Evolutionary conservation across 2,329 filamentous ascomycete genomes (phyloP).

Genomic region (Penicillium occitanis): DNA sequence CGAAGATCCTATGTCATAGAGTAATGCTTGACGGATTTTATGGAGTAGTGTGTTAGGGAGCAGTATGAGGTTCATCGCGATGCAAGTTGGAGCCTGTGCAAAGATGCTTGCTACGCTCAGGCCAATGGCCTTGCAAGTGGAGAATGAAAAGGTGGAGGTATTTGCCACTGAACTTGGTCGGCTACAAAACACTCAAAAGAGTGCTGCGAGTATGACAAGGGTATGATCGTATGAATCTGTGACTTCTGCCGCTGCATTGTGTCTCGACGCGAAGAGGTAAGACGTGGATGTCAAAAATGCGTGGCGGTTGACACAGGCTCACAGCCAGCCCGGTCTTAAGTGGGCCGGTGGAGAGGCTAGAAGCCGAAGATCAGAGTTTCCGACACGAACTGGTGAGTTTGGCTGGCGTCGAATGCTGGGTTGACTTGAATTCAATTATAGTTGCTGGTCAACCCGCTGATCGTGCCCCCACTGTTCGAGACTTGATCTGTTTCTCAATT

Average conservation of each 20-base stretch:
- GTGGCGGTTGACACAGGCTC: not conserved
- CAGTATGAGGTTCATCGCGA: not conserved
- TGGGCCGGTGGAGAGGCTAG: not conserved
- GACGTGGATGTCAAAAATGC: not conserved
- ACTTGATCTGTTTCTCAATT: not conserved
- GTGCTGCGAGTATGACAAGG: not conserved
- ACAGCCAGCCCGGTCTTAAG: not conserved
- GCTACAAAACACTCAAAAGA: not conserved
- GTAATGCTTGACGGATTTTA: not conserved
- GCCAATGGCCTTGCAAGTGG: not conserved
- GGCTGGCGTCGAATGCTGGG: conserved; percentile 4
- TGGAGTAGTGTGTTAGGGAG: not conserved
- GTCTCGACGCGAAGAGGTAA: not conserved
- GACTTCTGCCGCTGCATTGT: not conserved
- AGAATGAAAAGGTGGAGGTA: not conserved
- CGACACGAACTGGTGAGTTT: not conserved
- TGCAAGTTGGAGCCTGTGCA: not conserved
- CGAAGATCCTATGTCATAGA: no score
- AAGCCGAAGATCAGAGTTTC: not conserved
- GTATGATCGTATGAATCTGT: not conserved
- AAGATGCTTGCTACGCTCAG: not conserved
- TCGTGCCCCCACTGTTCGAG: not conserved
- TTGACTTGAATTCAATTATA: not conserved
- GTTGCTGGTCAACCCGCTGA: not conserved
- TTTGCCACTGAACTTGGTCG: not conserved